phyloP scores from a whole-genome alignment of 768 basidiomycete species.

The Hemileccinum rubropunctum region DNA sequence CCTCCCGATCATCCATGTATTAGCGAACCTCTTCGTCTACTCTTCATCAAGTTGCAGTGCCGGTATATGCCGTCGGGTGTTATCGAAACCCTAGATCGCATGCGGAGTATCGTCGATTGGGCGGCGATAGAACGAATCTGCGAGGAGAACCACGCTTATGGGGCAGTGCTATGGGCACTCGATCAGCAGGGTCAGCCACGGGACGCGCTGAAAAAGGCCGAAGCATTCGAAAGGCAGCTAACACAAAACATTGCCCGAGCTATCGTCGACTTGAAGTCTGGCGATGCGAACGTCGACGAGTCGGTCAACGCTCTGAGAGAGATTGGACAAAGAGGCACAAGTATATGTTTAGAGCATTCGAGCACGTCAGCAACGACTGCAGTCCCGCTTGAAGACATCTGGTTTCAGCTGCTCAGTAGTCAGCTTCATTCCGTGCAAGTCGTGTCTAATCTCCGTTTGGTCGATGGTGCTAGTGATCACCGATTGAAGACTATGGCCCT shows the following conservation, averaged over 20 bases:
- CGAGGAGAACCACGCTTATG: constrained; percentile 61
- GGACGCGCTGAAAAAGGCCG: constrained; percentile 66
- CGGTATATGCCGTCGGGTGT: constrained; percentile 63
- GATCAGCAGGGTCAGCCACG: constrained; percentile 61
- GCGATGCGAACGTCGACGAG: constrained; percentile 27
- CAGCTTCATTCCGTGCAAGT: constrained; percentile 79
- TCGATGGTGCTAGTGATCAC: constrained; percentile 20
- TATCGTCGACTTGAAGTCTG: constrained; percentile 25
- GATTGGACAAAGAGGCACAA: constrained; percentile 58
- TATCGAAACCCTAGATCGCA: constrained; percentile 55
- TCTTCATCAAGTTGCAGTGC: constrained; percentile 74
- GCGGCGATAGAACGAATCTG: constrained; percentile 56
- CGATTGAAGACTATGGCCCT: constrained; percentile 31
- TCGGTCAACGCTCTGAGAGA: constrained; percentile 51
- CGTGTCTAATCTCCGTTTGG: constrained; percentile 45
- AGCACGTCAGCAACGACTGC: constrained; percentile 37
- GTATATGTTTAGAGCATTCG: constrained; percentile 71
- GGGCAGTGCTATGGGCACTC: constrained; percentile 81
- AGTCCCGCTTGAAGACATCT: constrained; percentile 73
- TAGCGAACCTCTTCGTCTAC: constrained; percentile 48
- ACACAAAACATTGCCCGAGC: constrained; percentile 42
- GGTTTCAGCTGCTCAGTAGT: constrained; percentile 82
- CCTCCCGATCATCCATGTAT: constrained; percentile 42
- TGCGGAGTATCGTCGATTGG: constrained; percentile 56
- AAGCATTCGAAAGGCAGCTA: constrained; percentile 52